phyloP scores from a whole-genome alignment of 2,329 filamentous ascomycete species.

The Aspergillus clavatus region DNA sequence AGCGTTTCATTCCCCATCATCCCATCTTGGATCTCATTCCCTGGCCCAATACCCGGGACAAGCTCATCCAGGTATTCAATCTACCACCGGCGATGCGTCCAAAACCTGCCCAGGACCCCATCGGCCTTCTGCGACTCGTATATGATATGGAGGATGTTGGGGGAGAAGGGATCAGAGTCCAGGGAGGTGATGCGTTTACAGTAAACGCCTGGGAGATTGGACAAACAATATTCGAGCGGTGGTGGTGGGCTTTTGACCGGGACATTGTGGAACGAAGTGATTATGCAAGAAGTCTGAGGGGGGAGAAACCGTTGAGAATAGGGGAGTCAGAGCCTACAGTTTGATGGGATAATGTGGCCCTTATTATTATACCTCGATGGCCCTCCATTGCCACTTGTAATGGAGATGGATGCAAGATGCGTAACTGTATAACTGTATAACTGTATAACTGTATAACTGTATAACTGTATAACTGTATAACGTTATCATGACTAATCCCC shows the following conservation, averaged over 20 bases:
- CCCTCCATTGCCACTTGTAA: no score
- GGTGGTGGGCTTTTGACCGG: constrained; percentile 58
- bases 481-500: no score
- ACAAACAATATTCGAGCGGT: constrained; percentile 53
- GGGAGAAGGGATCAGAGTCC: constrained; percentile 50
- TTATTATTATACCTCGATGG: no score
- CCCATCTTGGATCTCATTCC: constrained; percentile 55
- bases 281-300: constrained; percentile 46
- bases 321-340: background rate
- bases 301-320: constrained; percentile 25
- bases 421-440: no score
- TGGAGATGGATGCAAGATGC: no score
- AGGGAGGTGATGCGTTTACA: constrained; percentile 48
- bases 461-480: no score
- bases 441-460: no score
- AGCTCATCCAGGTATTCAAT: constrained; percentile 49
- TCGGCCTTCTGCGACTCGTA: constrained; percentile 49
- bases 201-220: constrained; percentile 54
- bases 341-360: no score
- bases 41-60: constrained; percentile 53
- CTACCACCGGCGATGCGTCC: constrained; percentile 49
- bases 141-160: constrained; percentile 55
- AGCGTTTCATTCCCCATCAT: constrained; percentile 51
- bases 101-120: constrained; percentile 41
- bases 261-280: constrained; percentile 53